phyloP scores from a whole-genome alignment of 306 rosid genomes.

The Adenanthera pavonina region DNA sequence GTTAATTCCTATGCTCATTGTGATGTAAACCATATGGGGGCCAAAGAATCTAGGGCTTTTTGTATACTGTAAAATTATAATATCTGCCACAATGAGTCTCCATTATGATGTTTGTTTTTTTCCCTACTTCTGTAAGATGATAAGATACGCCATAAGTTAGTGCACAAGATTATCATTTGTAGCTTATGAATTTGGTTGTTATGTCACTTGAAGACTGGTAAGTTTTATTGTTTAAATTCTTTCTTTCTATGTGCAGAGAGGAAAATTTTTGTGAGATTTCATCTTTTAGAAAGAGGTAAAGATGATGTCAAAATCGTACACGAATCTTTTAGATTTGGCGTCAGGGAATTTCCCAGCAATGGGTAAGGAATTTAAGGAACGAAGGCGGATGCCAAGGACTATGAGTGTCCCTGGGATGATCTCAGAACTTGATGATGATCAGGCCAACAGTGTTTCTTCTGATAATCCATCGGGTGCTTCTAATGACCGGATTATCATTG shows the following conservation, averaged over 20 bases:
- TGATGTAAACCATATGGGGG: conserved; percentile 41
- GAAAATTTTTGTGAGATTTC: conserved; percentile 42
- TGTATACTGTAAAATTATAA: conserved; percentile 47
- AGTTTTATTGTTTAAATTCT: conserved; percentile 14
- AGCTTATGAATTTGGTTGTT: conserved; percentile 34
- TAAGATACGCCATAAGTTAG: conserved; percentile 1
- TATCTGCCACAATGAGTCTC: conserved; percentile 29
- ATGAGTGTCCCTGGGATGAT: conserved; percentile 71
- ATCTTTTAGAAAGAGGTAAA: conserved; percentile 42
- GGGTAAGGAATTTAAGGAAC: conserved; percentile 48
- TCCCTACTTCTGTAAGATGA: background rate
- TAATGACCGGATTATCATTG: conserved; percentile 70
- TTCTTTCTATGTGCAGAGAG: conserved; percentile 37
- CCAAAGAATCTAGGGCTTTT: conserved; percentile 55
- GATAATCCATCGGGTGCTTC: conserved; percentile 66
- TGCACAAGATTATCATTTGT: conserved; percentile 36
- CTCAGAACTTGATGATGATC: conserved; percentile 73
- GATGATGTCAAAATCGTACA: conserved; percentile 79
- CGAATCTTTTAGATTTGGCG: conserved; percentile 85
- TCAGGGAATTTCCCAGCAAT: conserved; percentile 76
- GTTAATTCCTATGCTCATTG: conserved; percentile 34
- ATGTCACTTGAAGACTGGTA: conserved; percentile 7
- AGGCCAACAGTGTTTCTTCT: conserved; percentile 62
- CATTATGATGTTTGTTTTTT: conserved; percentile 35
- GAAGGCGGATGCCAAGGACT: conserved; percentile 67